Conservation (phyloP, 345 rosid genomes). For the Combretum micranthum region DNA sequence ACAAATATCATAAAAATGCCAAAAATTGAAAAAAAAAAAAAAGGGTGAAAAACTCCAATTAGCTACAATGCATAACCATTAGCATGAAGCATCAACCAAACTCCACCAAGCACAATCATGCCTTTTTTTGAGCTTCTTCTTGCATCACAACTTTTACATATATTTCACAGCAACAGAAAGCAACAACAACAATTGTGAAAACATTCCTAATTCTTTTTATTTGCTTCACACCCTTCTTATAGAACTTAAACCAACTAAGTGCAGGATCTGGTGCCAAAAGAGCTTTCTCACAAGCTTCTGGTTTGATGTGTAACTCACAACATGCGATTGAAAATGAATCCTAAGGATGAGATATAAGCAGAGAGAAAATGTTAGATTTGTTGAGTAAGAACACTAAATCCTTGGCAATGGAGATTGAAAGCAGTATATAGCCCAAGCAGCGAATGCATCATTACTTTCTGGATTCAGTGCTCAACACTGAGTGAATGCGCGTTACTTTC, state of each 20-base stretch:
- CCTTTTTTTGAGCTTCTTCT: constrained; percentile 59
- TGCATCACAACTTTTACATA: constrained; percentile 63
- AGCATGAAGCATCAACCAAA: no score
- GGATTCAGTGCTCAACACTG: no score
- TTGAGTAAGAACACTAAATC: constrained; percentile 54
- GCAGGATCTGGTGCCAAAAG: constrained; percentile 75
- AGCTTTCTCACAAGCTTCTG: constrained; percentile 86
- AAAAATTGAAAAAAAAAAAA: no score
- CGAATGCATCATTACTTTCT: no score
- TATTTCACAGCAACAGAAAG: constrained; percentile 93
- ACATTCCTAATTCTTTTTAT: constrained; percentile 71
- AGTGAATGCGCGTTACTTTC: no score
- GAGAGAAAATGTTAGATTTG: constrained; percentile 37
- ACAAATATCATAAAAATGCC: no score
- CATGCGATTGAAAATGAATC: constrained; percentile 34
- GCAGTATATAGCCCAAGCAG: no score
- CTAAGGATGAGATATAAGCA: constrained; percentile 38
- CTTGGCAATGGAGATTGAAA: no score
- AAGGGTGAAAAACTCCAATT: no score
- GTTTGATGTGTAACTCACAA: constrained; percentile 69
- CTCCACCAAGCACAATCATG: constrained; percentile 25
- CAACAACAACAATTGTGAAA: constrained; percentile 74
- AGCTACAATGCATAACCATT: no score
- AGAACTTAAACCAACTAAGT: constrained; percentile 68
- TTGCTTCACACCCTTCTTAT: constrained; percentile 45